Evolutionary conservation across 2,329 filamentous ascomycete species (phyloP).

Genomic region (Fusarium hainanense): DNA sequence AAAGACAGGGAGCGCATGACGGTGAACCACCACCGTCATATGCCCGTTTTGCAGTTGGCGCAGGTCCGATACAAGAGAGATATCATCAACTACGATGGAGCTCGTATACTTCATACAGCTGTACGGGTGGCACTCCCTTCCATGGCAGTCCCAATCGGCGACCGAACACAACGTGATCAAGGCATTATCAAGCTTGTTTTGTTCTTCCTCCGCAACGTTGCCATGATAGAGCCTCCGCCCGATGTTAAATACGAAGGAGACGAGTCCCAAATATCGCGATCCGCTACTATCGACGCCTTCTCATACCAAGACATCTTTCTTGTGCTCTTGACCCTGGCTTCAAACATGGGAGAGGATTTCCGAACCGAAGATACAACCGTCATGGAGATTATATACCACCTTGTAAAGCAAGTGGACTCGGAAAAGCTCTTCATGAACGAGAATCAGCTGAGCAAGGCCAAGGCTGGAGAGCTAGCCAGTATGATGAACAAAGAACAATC

Average conservation of each 20-base stretch:
- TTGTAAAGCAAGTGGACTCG: conserved; percentile 89
- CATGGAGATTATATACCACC: conserved; percentile 90
- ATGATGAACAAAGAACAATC: conserved; percentile 85
- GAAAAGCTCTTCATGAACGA: conserved; percentile 88
- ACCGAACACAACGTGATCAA: conserved; percentile 83
- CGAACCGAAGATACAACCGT: conserved; percentile 87
- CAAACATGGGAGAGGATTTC: conserved; percentile 95
- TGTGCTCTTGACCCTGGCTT: conserved; percentile 85
- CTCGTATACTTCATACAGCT: conserved; percentile 81
- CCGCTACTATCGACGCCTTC: conserved; percentile 88
- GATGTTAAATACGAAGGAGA: conserved; percentile 84
- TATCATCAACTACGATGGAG: conserved; percentile 84
- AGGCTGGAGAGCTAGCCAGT: conserved; percentile 77
- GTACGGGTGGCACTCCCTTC: conserved; percentile 85
- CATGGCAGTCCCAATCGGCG: conserved; percentile 81
- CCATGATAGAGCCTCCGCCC: conserved; percentile 81
- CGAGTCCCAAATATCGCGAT: conserved; percentile 88
- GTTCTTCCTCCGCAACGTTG: conserved; percentile 89
- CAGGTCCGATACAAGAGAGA: conserved; percentile 91
- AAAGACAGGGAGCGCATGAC: conserved; percentile 84
- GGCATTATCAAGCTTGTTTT: conserved; percentile 91
- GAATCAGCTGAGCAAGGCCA: conserved; percentile 73
- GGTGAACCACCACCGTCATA: conserved; percentile 90
- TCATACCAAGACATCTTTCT: conserved; percentile 91
- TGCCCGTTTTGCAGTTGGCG: conserved; percentile 87